phyloP scores from a whole-genome alignment of 2,329 filamentous ascomycete species.

The Colletotrichum sp. region DNA sequence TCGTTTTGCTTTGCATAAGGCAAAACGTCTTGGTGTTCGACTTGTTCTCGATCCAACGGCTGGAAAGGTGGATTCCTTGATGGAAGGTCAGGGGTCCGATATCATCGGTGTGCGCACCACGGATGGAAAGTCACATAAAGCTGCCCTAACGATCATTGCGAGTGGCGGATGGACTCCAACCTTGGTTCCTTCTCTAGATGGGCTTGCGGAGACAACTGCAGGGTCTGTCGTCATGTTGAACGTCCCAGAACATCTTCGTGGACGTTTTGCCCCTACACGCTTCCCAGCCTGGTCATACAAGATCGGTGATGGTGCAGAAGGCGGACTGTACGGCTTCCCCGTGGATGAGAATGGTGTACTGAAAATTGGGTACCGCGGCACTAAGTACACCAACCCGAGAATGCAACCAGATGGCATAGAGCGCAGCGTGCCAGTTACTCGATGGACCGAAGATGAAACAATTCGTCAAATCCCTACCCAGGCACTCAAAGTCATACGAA shows the following conservation, averaged over 20 bases:
- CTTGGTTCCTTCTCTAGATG: constrained; percentile 43
- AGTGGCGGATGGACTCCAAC: constrained; percentile 50
- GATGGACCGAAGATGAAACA: constrained; percentile 33
- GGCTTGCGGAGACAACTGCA: constrained; percentile 52
- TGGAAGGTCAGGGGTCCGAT: not conserved
- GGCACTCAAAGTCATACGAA: constrained; percentile 30
- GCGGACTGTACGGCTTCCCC: constrained; percentile 55
- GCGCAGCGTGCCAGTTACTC: constrained; percentile 44
- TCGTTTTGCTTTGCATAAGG: constrained; percentile 46
- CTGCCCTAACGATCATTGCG: constrained; percentile 40
- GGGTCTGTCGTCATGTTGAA: constrained; percentile 49
- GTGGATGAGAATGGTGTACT: constrained; percentile 45
- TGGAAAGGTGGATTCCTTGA: constrained; percentile 34
- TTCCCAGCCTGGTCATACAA: constrained; percentile 52
- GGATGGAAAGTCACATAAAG: constrained; percentile 36
- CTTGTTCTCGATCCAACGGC: constrained; percentile 39
- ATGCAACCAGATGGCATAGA: constrained; percentile 37
- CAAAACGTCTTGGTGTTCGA: constrained; percentile 41
- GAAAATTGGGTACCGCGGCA: constrained; percentile 56
- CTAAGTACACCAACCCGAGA: constrained; percentile 53
- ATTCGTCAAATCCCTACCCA: constrained; percentile 30
- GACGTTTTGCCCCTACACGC: constrained; percentile 42
- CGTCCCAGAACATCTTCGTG: constrained; percentile 45
- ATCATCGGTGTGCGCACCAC: constrained; percentile 38
- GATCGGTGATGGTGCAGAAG: constrained; percentile 32